phyloP scores from a whole-genome alignment of 495 filamentous ascomycete species.

The Neurospora tetrasperma region DNA sequence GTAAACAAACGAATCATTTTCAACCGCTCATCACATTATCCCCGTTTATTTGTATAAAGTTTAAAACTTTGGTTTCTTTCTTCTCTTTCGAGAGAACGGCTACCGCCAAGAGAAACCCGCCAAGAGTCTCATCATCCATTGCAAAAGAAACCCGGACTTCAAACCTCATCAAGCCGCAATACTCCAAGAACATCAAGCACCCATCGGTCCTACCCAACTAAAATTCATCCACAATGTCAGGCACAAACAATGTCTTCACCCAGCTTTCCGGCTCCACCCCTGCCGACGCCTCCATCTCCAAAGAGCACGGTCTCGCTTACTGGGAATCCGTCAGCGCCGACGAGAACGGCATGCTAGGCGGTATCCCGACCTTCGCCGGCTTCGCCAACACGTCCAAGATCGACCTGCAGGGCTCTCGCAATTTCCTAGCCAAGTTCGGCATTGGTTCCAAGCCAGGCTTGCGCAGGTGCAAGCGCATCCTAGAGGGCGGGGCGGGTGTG shows the following conservation, averaged over 20 bases:
- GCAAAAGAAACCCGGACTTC: no score
- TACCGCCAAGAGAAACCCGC: background rate
- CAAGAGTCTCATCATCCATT: background rate
- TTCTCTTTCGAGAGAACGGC: background rate
- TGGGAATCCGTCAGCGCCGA: constrained; percentile 65
- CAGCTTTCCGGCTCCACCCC: background rate
- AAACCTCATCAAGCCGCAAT: background rate
- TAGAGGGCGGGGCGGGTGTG: constrained; percentile 50
- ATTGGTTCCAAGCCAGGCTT: constrained; percentile 28
- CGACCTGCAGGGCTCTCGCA: constrained; percentile 67
- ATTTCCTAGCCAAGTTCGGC: constrained; percentile 68
- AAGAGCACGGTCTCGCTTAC: constrained; percentile 49
- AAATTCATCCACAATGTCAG: background rate
- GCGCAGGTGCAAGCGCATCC: constrained; percentile 19
- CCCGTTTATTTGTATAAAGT: no score
- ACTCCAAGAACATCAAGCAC: background rate
- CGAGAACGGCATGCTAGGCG: constrained; percentile 75
- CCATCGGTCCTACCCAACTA: background rate
- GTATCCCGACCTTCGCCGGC: constrained; percentile 40
- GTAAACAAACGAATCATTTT: background rate
- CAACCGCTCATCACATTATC: background rate
- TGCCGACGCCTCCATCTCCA: constrained; percentile 29
- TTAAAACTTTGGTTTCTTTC: no score
- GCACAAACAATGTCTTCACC: background rate
- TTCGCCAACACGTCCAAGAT: constrained; percentile 50